Base-by-base conservation (phyloP, 441 rosid species). In the Arabidopsis hybrid region DNA sequence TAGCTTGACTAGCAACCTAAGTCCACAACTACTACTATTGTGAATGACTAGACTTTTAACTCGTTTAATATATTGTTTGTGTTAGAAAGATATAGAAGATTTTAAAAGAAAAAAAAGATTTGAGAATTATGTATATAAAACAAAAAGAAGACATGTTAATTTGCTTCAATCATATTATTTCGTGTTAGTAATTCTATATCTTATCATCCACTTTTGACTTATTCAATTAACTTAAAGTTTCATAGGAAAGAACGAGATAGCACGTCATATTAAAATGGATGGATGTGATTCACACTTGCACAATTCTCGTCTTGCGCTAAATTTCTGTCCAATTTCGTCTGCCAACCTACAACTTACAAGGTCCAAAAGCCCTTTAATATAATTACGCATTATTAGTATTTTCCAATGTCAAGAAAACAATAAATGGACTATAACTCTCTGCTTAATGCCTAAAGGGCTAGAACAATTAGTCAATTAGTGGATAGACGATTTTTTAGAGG, bases 201-300 rank as follows among this genome's bases (percentile, higher is more conserved):
- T 49, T 42, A 35, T 52, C 29, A 53, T 18, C 35, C 45, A 62
- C 45, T 61, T 71, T 72, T 72, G 69, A 72, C 76, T 62, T 12
- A 6, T 72, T 52, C 69, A 51, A 31, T 51, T 16, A 61, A 52
- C 68, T 32, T 72, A 26, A 36, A 47, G 39, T 70, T 16, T 70
- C 11, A 39, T 51, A 17, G 36, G 8, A 42, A 12, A 71, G 14
- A 29, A 40, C 59, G 47, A 56, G 34, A 36, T 12, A 26, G 31
- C 52, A 60, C 51, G 38, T 53, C 29, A 29, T 2, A 36, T 9
- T 8, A 8, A 58, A 51, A 29, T 39, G 43, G 52, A 60, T 38
- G 60, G 47, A 29, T 39, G 60, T 61, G 51, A 50, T 55, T 9
- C 62, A 36, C 61, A 57, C 13, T 34, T 45, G 14, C n/a, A 42